Evolutionary conservation across 1,284 basidiomycete genomes (phyloP), one percentile per base, ranked within the genome.

Genomic region (Papiliotrema flavescens): DNA sequence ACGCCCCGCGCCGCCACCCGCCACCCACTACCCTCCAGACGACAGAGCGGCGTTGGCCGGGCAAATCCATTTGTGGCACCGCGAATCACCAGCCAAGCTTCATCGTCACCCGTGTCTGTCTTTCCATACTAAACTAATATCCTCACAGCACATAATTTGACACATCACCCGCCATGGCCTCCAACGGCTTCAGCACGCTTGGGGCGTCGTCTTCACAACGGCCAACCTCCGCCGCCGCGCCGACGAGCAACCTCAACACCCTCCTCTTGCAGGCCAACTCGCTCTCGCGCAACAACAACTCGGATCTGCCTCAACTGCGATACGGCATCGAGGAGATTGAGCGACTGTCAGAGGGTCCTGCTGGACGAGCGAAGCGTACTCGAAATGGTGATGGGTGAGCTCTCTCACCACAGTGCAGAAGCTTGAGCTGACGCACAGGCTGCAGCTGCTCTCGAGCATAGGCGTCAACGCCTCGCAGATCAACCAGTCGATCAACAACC

Each of bases 251-350:
- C 50, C 40, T 75, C 45, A 60, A 65, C 3, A 67, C 66, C 19
- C 61, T 75, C 2, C 61, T 75, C 49, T 66, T 67, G 3, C 63
- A 69, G 57, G 70, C 73, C 34, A 71, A 75, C 50, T 64, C 66
- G 28, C 64, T 73, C 56, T 65, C 66, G 53, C 59, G 66, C 22
- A 60, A 60, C 45, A 62, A 67, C 44, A 66, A 67, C 51, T 59
- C 66, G 23, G 73, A 75, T 55, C 60, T 75, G 3, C 73, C 73
- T 41, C 71, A 70, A 57, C 69, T 75, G 59, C 60, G 69, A 23
- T 67, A 70, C 43, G 71, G 71, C 28, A 67, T 75, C 48, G 73
- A 72, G 40, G 73, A 75, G 64, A 71, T 75, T 53, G 73, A 75
- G 60, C 60, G 71, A 19, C 67, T 72, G 67, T 69, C 66, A 53